These are phyloP conservation scores for Sclerotinia spermophila DNA, from an alignment of 2,329 filamentous ascomycete genomes.

Conservation along the genomic window DNA sequence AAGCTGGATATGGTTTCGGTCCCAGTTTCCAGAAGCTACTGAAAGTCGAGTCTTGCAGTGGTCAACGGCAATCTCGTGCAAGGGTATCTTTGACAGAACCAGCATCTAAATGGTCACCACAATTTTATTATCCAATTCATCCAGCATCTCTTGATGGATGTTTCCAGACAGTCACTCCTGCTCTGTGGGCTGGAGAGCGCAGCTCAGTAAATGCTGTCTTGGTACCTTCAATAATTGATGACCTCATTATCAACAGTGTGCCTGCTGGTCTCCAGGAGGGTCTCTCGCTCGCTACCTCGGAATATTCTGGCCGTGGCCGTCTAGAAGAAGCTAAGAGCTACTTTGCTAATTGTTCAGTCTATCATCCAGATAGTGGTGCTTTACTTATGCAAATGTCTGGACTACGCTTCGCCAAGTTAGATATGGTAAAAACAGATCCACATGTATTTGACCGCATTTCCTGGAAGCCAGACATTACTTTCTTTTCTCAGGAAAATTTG, in stretches of 20 bases:
- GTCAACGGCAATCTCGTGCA: slow-evolving; percentile 12
- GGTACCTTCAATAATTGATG: slow-evolving; percentile 28
- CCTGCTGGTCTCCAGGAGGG: slow-evolving; percentile 9
- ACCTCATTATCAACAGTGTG: slow-evolving; percentile 27
- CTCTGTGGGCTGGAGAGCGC: slow-evolving; percentile 26
- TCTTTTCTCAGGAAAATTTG: slow-evolving; percentile 18
- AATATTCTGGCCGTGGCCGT: slow-evolving; percentile 19
- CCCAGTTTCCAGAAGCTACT: not conserved
- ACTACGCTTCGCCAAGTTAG: slow-evolving; percentile 24
- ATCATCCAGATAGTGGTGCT: slow-evolving; percentile 23
- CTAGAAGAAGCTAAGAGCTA: slow-evolving; percentile 19
- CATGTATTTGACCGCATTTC: slow-evolving; percentile 4
- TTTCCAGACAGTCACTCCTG: slow-evolving; percentile 33
- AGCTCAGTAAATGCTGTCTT: slow-evolving; percentile 24
- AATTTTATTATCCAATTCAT: slow-evolving; percentile 38
- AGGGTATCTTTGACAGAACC: slow-evolving; percentile 10
- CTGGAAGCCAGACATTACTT: slow-evolving; percentile 9
- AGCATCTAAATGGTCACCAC: slow-evolving; percentile 20
- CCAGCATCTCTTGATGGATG: slow-evolving; percentile 37
- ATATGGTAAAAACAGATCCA: slow-evolving; percentile 8
- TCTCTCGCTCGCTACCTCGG: slow-evolving; percentile 17
- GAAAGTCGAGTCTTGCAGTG: not conserved
- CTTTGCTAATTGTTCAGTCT: slow-evolving; percentile 20
- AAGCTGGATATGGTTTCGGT: slow-evolving; percentile 1
- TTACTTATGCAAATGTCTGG: slow-evolving; percentile 28